Evolutionary conservation across 192 early-diverging fungal species (phyloP).

Genomic region (Glomus cerebriforme): DNA sequence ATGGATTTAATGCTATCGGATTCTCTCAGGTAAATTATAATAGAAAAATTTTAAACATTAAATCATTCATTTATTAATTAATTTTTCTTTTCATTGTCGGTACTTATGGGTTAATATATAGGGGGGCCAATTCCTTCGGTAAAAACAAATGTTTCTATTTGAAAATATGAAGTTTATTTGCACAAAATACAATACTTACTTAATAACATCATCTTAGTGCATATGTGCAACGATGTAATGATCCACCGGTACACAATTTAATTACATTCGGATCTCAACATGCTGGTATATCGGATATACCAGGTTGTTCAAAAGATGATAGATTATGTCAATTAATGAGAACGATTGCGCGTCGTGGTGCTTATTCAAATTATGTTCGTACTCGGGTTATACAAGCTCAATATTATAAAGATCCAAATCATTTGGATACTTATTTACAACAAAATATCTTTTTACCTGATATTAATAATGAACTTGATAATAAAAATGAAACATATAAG

Average conservation of each 20-base stretch:
- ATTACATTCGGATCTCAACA: constrained; percentile 90
- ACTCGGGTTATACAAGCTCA: constrained; percentile 89
- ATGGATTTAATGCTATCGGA: constrained; percentile 88
- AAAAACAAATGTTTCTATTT: not conserved
- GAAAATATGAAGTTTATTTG: not conserved
- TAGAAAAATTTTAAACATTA: not conserved
- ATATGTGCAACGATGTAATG: constrained; percentile 82
- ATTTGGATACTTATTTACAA: constrained; percentile 70
- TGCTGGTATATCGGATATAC: constrained; percentile 76
- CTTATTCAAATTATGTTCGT: constrained; percentile 84
- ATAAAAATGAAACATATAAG: constrained; percentile 62
- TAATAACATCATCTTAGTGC: constrained; percentile 56
- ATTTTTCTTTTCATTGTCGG: not conserved
- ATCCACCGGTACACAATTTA: constrained; percentile 69
- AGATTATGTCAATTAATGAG: constrained; percentile 74
- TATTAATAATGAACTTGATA: constrained; percentile 77
- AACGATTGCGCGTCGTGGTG: constrained; percentile 74
- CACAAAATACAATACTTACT: not conserved
- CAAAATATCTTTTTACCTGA: constrained; percentile 85
- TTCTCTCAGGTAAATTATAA: constrained; percentile 72
- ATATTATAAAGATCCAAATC: constrained; percentile 79
- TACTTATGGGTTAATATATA: not conserved
- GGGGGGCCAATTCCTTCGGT: constrained; percentile 49
- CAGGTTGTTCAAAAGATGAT: constrained; percentile 64
- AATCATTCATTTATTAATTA: not conserved